Conservation (phyloP, 2,329 filamentous ascomycete species). For the Talaromyces marneffei region DNA sequence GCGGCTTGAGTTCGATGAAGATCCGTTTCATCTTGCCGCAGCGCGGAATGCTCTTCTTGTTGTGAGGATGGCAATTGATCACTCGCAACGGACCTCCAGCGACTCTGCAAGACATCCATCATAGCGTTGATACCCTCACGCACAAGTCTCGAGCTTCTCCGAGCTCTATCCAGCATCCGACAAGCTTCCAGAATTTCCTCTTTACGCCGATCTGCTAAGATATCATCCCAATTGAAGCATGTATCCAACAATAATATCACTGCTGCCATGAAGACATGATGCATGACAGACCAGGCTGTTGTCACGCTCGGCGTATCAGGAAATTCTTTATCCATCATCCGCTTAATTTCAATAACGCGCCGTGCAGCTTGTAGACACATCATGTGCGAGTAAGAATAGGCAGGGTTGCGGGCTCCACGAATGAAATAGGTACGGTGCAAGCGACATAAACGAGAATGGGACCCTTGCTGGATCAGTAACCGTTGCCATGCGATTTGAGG, state of each 20-base stretch:
- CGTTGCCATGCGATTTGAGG: conserved; percentile 33
- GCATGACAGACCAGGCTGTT: conserved; percentile 30
- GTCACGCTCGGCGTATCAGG: conserved; percentile 23
- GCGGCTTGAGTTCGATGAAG: background rate
- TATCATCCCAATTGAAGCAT: conserved; percentile 37
- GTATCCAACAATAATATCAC: conserved; percentile 37
- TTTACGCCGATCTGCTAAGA: conserved; percentile 29
- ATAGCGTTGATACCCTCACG: conserved; percentile 33
- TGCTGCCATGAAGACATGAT: conserved; percentile 39
- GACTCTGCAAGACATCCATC: conserved; percentile 31
- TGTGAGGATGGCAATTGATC: background rate
- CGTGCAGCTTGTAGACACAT: conserved; percentile 35
- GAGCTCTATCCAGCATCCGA: conserved; percentile 33
- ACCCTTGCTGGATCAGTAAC: conserved; percentile 31
- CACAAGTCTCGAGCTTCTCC: conserved; percentile 27
- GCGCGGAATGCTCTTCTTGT: background rate
- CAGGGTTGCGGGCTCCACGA: conserved; percentile 29
- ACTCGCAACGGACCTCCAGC: conserved; percentile 22
- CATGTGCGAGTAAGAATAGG: conserved; percentile 35
- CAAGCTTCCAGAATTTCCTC: conserved; percentile 36
- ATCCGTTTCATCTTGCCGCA: background rate
- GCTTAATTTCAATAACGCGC: conserved; percentile 33
- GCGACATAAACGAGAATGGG: conserved; percentile 33
- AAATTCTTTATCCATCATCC: conserved; percentile 28
- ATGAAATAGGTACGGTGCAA: conserved; percentile 38